A percentile compares a stretch with the other conserved stretches of the same genome.
These are phyloP conservation scores for Backusella australiensis DNA, from an alignment of 192 early-diverging fungal genomes.

Conservation along the genomic window DNA sequence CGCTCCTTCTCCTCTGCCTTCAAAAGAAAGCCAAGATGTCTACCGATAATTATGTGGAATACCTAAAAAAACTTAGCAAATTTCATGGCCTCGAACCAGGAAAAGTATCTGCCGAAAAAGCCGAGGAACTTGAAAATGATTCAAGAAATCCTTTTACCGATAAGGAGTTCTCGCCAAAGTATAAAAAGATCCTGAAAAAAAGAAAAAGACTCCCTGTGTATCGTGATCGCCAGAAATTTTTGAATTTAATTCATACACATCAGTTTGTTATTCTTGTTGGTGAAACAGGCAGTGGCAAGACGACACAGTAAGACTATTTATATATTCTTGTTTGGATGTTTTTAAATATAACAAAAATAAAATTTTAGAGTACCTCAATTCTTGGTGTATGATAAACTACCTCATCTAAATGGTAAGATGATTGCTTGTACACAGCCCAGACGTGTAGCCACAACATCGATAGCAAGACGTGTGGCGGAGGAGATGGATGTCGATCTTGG, in stretches of 20 bases:
- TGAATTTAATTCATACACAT: conserved; percentile 89
- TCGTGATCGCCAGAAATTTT: conserved; percentile 87
- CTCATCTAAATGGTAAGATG: conserved; percentile 82
- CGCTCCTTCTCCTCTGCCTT: background rate
- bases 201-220: conserved; percentile 92
- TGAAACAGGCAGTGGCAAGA: conserved; percentile 98
- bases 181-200: conserved; percentile 80
- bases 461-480: conserved; percentile 98
- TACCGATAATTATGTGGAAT: conserved; percentile 55
- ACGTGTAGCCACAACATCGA: conserved; percentile 98
- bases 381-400: conserved; percentile 86
- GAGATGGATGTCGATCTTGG: conserved; percentile 93
- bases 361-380: conserved; percentile 89
- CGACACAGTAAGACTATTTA: conserved; percentile 77
- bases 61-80: conserved; percentile 27
- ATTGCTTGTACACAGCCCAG: conserved; percentile 99
- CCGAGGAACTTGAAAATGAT: conserved; percentile 76
- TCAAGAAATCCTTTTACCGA: conserved; percentile 78
- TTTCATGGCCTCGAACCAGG: conserved; percentile 60
- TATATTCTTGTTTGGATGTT: background rate
- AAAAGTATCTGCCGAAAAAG: conserved; percentile 80
- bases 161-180: conserved; percentile 77
- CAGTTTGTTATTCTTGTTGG: conserved; percentile 95
- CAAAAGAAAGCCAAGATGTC: conserved; percentile 1
- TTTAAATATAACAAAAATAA: background rate